Evolutionary conservation across 352 stramenopile genomes (phyloP).

Genomic region (Globisporangium iwayamae): DNA sequence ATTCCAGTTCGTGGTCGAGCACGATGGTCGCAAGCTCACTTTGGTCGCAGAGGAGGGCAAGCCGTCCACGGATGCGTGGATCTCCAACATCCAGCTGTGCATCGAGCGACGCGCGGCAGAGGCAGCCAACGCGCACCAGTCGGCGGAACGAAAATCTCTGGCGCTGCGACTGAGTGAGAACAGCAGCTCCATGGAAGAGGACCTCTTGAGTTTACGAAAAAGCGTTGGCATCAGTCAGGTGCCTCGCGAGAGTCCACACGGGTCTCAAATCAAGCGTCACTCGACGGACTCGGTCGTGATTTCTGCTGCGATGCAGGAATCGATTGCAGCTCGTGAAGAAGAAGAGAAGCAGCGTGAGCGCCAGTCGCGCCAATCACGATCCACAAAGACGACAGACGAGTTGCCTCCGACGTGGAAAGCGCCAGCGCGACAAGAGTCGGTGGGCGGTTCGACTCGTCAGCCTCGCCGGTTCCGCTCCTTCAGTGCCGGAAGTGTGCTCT

Average conservation of each 20-base stretch:
- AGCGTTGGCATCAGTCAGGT: slow-evolving; percentile 26
- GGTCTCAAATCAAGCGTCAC: slow-evolving; percentile 51
- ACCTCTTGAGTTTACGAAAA: slow-evolving; percentile 27
- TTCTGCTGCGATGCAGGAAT: slow-evolving; percentile 53
- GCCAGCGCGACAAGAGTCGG: slow-evolving; percentile 12
- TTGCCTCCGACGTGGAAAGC: slow-evolving; percentile 20
- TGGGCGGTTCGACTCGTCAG: neutral
- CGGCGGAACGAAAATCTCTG: slow-evolving; percentile 35
- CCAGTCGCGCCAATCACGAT: slow-evolving; percentile 33
- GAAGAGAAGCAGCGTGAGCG: slow-evolving; percentile 38
- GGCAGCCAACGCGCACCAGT: slow-evolving; percentile 28
- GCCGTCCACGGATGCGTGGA: slow-evolving; percentile 57
- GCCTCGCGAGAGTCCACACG: slow-evolving; percentile 18
- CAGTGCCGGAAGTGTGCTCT: slow-evolving; percentile 69
- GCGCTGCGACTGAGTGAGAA: slow-evolving; percentile 37
- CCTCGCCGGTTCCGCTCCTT: slow-evolving; percentile 44
- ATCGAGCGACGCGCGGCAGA: slow-evolving; percentile 32
- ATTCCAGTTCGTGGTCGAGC: slow-evolving; percentile 67
- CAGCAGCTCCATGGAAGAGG: slow-evolving; percentile 33
- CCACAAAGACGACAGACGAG: slow-evolving; percentile 37
- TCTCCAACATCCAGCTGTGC: slow-evolving; percentile 51
- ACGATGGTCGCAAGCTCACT: slow-evolving; percentile 61
- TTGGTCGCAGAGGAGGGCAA: slow-evolving; percentile 61
- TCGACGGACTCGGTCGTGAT: slow-evolving; percentile 65
- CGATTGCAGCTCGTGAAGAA: slow-evolving; percentile 35